Base-by-base conservation (phyloP, 305 asterid genomes). In the Caryopteris hybrid region DNA sequence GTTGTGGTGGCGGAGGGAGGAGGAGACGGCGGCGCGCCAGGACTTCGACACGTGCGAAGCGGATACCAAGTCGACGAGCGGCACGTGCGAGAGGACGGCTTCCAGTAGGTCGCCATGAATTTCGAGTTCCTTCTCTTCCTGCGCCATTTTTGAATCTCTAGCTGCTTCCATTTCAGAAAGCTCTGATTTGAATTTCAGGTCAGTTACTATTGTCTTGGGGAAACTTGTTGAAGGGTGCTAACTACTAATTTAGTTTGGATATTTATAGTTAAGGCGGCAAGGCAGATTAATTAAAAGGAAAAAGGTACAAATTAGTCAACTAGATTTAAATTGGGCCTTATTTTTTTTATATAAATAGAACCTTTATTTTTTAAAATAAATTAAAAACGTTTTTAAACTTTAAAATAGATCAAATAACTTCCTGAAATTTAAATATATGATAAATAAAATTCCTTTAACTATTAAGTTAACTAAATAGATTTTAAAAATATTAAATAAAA, bases 31-130 rank as follows among this genome's bases (percentile, higher is more conserved):
- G 50, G 13, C 65, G 63, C 52, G 20, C 96, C 96, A 90, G 8
- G 86, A 62, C 34, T 63, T 76, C 14, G 93, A 90, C 14, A 87
- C 97, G 31, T 10, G 81, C 1, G 84, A 73, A 36, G 87, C 87
- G 33, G 83, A 73, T 0, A 79, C 85, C 47, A 90, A 71, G 71
- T 83, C 70, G 20, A 84, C 13, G 46, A 90, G 90, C 20, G 95
- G 91, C 61, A 83, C 88, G 75, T 61, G 82, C 1, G 88, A 80
- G 61, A 90, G 61, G 6, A 90, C 66, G 31, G 72, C 57, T 52
- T 84, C 91, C 8, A 90, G 47, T 6, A 83, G 27, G 67, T 88
- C 93, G 47, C 80, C 84, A 33, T 74, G 74, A 8, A 90, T 69
- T 23, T 74, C 76, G 16, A 60, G 25, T 33, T 42, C 83, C 0